Evolutionary conservation across 2,329 filamentous ascomycete genomes (phyloP).

Genomic region (Hymenoscyphus fraxineus): DNA sequence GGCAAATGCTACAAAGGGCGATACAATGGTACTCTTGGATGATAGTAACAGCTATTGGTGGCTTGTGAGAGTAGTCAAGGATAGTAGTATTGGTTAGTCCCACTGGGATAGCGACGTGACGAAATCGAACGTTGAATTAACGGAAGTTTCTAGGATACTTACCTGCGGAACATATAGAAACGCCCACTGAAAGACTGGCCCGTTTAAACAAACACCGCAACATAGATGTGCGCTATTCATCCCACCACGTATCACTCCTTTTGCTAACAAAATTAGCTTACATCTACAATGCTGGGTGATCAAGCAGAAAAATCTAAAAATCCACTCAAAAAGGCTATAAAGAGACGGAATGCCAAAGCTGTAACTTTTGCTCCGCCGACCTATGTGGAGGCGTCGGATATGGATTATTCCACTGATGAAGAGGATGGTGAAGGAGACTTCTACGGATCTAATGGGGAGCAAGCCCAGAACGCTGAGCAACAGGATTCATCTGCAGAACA

Average conservation of each 20-base stretch:
- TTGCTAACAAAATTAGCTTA: constrained; percentile 45
- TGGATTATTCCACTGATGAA: constrained; percentile 66
- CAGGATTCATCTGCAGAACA: constrained; percentile 36
- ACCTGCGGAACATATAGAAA: constrained; percentile 97
- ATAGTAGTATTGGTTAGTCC: constrained; percentile 77
- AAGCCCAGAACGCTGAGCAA: constrained; percentile 35
- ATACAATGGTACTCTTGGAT: constrained; percentile 96
- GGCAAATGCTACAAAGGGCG: constrained; percentile 95
- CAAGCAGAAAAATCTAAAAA: constrained; percentile 70
- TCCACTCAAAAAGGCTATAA: constrained; percentile 69
- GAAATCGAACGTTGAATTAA: constrained; percentile 1
- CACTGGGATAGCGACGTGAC: background rate
- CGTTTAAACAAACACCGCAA: constrained; percentile 97
- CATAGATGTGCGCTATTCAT: constrained; percentile 69
- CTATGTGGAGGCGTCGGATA: constrained; percentile 68
- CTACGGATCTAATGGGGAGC: constrained; percentile 45
- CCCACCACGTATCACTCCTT: background rate
- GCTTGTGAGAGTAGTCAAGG: constrained; percentile 94
- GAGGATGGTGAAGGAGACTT: constrained; percentile 49
- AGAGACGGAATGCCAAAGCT: constrained; percentile 65
- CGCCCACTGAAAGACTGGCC: constrained; percentile 88
- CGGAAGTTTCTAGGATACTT: constrained; percentile 66
- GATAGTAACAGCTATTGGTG: constrained; percentile 99
- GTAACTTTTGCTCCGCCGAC: constrained; percentile 68
- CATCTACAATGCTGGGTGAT: constrained; percentile 68